These are phyloP conservation scores for Dioszegia crocea DNA, from an alignment of 768 basidiomycete genomes.

Conservation along the genomic window DNA sequence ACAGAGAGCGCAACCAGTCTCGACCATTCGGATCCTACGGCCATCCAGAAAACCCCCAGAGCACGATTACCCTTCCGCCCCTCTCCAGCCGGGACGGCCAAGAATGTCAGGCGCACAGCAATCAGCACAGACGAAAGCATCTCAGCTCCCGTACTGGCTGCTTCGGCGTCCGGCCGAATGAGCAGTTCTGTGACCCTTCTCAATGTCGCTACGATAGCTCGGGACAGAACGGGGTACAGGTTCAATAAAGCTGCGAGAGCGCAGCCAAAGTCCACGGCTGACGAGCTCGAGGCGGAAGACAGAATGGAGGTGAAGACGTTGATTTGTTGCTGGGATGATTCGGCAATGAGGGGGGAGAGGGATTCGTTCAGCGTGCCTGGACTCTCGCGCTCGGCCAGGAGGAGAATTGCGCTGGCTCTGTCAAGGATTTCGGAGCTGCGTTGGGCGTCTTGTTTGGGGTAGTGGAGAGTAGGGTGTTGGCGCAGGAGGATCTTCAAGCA, in stretches of 20 bases:
- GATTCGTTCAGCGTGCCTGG: conserved; percentile 13
- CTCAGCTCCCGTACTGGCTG: conserved; percentile 27
- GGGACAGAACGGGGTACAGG: conserved; percentile 26
- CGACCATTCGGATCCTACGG: conserved; percentile 35
- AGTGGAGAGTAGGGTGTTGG: conserved; percentile 13
- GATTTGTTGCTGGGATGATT: conserved; percentile 26
- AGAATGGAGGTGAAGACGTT: conserved; percentile 24
- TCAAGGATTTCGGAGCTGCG: not conserved
- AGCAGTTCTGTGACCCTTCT: conserved; percentile 28
- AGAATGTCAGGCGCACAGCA: conserved; percentile 16
- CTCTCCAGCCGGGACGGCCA: conserved; percentile 5
- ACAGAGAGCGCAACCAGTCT: conserved; percentile 26
- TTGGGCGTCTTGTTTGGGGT: conserved; percentile 9
- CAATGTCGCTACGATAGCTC: conserved; percentile 22
- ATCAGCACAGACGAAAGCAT: conserved; percentile 22
- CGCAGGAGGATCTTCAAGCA: conserved; percentile 23
- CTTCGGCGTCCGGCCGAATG: conserved; percentile 17
- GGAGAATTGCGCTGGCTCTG: conserved; percentile 17
- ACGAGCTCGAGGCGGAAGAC: conserved; percentile 12
- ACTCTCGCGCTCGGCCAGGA: conserved; percentile 17
- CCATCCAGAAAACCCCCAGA: conserved; percentile 26
- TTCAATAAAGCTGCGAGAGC: conserved; percentile 4
- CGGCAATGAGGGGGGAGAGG: conserved; percentile 8
- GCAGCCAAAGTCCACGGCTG: not conserved
- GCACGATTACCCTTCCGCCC: conserved; percentile 5